Base-by-base conservation (phyloP, 192 early-diverging fungal genomes). In the Coemansia sp. region DNA sequence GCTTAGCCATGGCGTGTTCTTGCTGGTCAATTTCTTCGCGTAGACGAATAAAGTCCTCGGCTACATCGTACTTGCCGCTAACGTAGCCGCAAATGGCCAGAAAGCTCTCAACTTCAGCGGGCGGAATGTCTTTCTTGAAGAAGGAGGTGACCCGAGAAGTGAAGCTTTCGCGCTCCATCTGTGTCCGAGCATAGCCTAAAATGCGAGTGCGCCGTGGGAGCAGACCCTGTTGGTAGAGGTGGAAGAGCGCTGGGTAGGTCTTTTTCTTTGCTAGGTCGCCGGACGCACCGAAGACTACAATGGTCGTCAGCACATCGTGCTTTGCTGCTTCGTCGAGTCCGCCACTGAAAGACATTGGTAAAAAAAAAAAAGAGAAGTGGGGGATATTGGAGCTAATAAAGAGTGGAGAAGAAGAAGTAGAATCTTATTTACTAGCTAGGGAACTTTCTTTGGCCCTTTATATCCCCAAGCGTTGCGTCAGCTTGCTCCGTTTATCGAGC, bases 231-330 rank as follows among this genome's bases (percentile, higher is more conserved):
- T 90, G 90, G 86, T 90, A 97, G 50, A 97, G 90, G 45, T 93
- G 93, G 85, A 96, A 99, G 42, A 99, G 88, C 3, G 95, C 94
- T 7, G 97, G 97, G 78, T 90, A 99, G 31, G 97, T 98, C 85
- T 99, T 99, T 62, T 98, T 98, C 86, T 94, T 97, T 37, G 97
- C 97, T 57, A 98, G 89, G 78, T 98, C 97, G 60, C 96, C 96
- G 15, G 91, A 93, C 31, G 94, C 94, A 37, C 94, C 94, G 63
- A 95, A 88, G 12, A 95, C 93, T 88, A 81, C 79, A 57, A 86
- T 80, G 42, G 82, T 84, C 23, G 82, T 84, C 58, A 78, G 76
- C 70, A 78, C 76, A 60, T 84, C 76, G 63, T 84, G 73, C 64
- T 51, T 69, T 14, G 81, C 81, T 21, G 81, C 81, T 51, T 75